Evolutionary conservation across 2,329 filamentous ascomycete genomes (phyloP).

Genomic region (Penicillium olsonii): DNA sequence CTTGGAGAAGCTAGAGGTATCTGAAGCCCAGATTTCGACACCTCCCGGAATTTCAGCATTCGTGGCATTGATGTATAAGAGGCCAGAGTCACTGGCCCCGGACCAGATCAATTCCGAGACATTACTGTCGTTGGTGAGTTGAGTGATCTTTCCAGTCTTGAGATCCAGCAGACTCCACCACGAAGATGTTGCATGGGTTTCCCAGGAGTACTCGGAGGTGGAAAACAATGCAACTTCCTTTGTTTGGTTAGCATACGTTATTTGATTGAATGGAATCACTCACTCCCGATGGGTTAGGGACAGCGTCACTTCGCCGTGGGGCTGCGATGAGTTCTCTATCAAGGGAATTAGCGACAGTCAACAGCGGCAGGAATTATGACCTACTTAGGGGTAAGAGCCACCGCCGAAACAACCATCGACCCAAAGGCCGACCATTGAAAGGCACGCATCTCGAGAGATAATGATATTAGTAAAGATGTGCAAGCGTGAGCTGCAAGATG

Average conservation of each 20-base stretch:
- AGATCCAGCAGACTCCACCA: conserved; percentile 72
- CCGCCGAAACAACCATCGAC: conserved; percentile 23
- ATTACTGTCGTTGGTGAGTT: conserved; percentile 65
- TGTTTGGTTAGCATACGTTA: conserved; percentile 1
- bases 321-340: conserved; percentile 39
- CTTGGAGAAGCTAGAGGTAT: conserved; percentile 33
- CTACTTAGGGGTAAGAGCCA: conserved; percentile 33
- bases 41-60: conserved; percentile 44
- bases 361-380: conserved; percentile 6
- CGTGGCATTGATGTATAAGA: conserved; percentile 58
- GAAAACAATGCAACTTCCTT: conserved; percentile 52
- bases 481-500: background rate
- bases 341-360: background rate
- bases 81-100: conserved; percentile 62
- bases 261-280: conserved; percentile 14
- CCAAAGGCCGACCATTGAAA: conserved; percentile 28
- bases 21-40: conserved; percentile 41
- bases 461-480: conserved; percentile 3
- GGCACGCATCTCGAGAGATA: conserved; percentile 25
- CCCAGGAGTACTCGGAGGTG: conserved; percentile 77
- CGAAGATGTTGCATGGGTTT: conserved; percentile 64
- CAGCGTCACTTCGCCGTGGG: conserved; percentile 37
- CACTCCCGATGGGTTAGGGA: conserved; percentile 44
- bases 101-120: conserved; percentile 78
- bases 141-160: conserved; percentile 62